Evolutionary conservation across 2,329 filamentous ascomycete genomes (phyloP).

Genomic region (Gnomoniopsis sp.): DNA sequence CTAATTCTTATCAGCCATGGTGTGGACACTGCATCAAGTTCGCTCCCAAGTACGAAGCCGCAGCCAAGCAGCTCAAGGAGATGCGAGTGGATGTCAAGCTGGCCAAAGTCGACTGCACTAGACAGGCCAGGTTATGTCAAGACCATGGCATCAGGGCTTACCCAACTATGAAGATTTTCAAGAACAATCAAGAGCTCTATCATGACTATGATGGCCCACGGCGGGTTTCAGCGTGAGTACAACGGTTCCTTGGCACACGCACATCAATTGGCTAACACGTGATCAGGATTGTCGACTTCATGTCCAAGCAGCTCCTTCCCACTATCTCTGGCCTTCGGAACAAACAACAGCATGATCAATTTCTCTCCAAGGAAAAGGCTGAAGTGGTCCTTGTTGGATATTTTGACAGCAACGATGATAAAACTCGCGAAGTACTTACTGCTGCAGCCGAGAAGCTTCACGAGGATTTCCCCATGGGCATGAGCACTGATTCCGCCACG

Average conservation of each 20-base stretch:
- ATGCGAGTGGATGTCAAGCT: constrained; percentile 73
- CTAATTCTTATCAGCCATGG: constrained; percentile 11
- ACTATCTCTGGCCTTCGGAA: constrained; percentile 80
- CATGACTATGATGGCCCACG: constrained; percentile 83
- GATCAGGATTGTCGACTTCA: constrained; percentile 69
- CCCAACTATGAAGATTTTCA: constrained; percentile 98
- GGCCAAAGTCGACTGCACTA: constrained; percentile 92
- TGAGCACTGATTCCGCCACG: constrained; percentile 75
- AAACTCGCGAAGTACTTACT: constrained; percentile 79
- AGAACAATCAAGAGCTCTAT: constrained; percentile 73
- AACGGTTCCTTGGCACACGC: not conserved
- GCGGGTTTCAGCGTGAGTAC: constrained; percentile 73
- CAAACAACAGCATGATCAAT: constrained; percentile 84
- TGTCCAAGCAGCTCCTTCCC: constrained; percentile 96
- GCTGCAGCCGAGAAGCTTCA: constrained; percentile 71
- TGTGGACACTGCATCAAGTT: constrained; percentile 94
- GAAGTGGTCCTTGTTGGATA: constrained; percentile 94
- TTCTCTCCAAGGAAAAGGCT: constrained; percentile 91
- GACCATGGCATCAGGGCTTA: constrained; percentile 91
- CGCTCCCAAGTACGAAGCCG: constrained; percentile 85
- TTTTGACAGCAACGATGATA: constrained; percentile 74
- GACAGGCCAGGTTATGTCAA: constrained; percentile 87
- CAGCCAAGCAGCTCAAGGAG: constrained; percentile 78
- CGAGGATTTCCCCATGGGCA: constrained; percentile 89
- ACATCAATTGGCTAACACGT: not conserved